Evolutionary conservation across 495 filamentous ascomycete genomes (phyloP), one percentile per base, ranked within the genome.

Genomic region (Usnea hakonensis): DNA sequence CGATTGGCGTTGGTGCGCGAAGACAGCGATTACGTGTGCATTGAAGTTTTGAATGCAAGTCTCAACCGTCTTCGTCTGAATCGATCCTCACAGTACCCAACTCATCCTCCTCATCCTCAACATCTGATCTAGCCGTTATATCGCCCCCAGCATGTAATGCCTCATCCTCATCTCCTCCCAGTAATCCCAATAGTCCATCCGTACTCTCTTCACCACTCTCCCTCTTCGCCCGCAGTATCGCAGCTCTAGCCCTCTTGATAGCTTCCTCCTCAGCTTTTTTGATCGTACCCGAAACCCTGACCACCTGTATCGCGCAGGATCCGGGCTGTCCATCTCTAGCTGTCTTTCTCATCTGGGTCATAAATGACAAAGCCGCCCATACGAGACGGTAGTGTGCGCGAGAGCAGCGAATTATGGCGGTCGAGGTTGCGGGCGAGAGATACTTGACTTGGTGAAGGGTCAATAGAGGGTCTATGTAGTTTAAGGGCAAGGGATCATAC

Each of bases 261-360:
- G 87, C 90, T 72, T 93, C 91, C 72, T 94, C 87, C 78, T 97
- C 90, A 3, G 87, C 87, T 76, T 95, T 96, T 63, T 84, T 84
- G 67, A 98, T 95, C 13, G 95, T 98, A 26, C 94, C 94, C 62
- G 87, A 90, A n/a, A 96, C 90, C 60, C 88, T 80, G 19, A 96
- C 81, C n/a, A 97, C 92, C 55, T 88, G 85, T 56, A 92, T 87
- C 9, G 95, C 85, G 66, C 90, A 92, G 0, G 82, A 78, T 58
- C 75, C 64, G 21, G 69, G 62, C 65, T 43, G 46, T 0, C 28
- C 62, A 73, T 75, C 48, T 79, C 35, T 60, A 73, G 62, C 78
- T 43, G 62, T 68, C 21, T 75, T 74, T 2, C 90, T 89, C 4
- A 96, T 74, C 19, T 75, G 75, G n/a, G 82, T 85, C 79, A 93